Evolutionary conservation across 2,329 filamentous ascomycete genomes (phyloP).

Genomic region (Stemphylium beticola): DNA sequence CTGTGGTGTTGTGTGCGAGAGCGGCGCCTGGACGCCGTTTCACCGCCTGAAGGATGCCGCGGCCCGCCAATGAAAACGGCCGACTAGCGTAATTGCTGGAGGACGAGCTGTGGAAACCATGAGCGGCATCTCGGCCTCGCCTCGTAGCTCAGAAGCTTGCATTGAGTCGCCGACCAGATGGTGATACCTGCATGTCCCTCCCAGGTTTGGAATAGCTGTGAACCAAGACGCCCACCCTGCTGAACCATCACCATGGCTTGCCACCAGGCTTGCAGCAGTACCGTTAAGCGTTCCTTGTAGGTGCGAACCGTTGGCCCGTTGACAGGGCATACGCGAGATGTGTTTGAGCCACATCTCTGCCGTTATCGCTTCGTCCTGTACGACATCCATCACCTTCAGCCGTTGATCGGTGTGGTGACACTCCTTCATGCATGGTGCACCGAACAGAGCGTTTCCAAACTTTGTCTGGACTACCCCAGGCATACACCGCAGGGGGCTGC

Average conservation of each 20-base stretch:
- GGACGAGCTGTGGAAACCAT: neutral
- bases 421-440: conserved; percentile 5
- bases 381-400: conserved; percentile 3
- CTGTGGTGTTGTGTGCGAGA: conserved; percentile 3
- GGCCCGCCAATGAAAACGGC: conserved; percentile 2
- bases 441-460: neutral
- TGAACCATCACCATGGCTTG: neutral
- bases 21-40: conserved; percentile 8
- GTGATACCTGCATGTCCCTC: conserved; percentile 2
- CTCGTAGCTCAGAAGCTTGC: neutral
- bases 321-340: neutral
- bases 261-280: conserved; percentile 1
- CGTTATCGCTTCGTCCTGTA: conserved; percentile 4
- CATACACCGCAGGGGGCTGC: conserved; percentile 1
- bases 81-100: neutral
- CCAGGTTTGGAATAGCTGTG: neutral
- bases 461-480: conserved; percentile 4
- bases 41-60: conserved; percentile 1
- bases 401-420: conserved; percentile 7
- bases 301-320: conserved; percentile 5
- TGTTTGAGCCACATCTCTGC: conserved; percentile 2
- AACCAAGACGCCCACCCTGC: neutral
- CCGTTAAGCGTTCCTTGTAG: conserved; percentile 1
- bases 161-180: neutral
- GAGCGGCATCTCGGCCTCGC: neutral